Percentiles rank a stretch among this genome's conserved stretches.
phyloP scores from a whole-genome alignment of 2,329 filamentous ascomycete species.

The Stachybotrys echinatus region DNA sequence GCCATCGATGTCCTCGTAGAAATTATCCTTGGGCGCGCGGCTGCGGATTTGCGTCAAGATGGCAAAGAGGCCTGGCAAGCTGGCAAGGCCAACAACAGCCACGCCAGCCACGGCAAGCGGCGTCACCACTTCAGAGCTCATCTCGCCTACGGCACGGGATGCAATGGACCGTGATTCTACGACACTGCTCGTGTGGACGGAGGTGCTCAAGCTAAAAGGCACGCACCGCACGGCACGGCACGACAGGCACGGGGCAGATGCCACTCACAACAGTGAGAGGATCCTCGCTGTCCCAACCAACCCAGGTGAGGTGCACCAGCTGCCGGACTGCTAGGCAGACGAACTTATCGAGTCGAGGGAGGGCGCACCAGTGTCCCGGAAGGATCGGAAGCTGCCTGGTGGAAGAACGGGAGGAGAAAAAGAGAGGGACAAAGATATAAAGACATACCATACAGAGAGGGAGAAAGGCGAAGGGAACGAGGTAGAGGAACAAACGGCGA shows the following conservation, averaged over 20 bases:
- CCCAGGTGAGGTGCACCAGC: not conserved
- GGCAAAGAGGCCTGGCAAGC: constrained; percentile 29
- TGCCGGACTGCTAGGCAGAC: not conserved
- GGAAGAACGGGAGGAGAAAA: not conserved
- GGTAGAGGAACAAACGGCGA: not conserved
- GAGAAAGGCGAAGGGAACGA: not conserved
- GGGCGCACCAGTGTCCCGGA: not conserved
- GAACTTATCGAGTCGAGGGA: too few relatives aligned
- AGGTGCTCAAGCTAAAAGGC: not conserved
- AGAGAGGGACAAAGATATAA: too few relatives aligned
- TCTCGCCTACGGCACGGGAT: not conserved
- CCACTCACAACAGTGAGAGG: not conserved
- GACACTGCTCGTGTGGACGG: not conserved
- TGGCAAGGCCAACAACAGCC: constrained; percentile 26
- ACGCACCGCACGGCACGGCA: not conserved
- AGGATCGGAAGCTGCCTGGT: not conserved
- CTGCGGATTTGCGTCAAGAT: constrained; percentile 27
- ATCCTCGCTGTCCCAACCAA: not conserved
- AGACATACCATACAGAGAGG: too few relatives aligned
- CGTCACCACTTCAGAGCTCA: constrained; percentile 8
- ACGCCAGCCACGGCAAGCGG: constrained; percentile 26
- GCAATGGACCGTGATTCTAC: not conserved
- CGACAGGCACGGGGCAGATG: too few relatives aligned
- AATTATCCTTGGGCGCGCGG: constrained; percentile 33
- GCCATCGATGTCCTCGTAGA: constrained; percentile 67